Evolutionary conservation across 768 basidiomycete species (phyloP).

Genomic region (Russula earlei): DNA sequence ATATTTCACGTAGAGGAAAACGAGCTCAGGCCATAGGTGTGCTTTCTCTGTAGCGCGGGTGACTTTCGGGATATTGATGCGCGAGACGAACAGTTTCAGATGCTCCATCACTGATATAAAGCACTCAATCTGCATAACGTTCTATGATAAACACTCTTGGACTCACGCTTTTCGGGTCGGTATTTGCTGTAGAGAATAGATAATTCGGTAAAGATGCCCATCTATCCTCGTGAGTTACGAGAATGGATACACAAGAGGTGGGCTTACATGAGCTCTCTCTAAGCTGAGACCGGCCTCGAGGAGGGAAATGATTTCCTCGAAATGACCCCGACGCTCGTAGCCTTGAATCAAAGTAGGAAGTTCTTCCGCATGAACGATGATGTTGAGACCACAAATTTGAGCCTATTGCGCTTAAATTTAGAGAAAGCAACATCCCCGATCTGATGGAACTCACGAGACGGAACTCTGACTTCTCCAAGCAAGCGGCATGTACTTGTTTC

Average conservation of each 20-base stretch:
- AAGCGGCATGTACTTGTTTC: conserved; percentile 99
- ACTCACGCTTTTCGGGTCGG: conserved; percentile 80
- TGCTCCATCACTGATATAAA: conserved; percentile 84
- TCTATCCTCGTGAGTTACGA: conserved; percentile 30
- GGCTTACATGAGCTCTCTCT: conserved; percentile 81
- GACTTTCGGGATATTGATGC: conserved; percentile 99
- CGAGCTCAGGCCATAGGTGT: conserved; percentile 96
- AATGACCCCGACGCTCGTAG: conserved; percentile 88
- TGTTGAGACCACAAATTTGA: conserved; percentile 97
- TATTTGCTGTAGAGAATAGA: conserved; percentile 92
- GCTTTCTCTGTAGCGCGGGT: conserved; percentile 94
- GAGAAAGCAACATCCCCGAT: not conserved
- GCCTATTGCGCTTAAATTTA: conserved; percentile 39
- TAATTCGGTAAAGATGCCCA: conserved; percentile 98
- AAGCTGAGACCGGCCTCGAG: conserved; percentile 93
- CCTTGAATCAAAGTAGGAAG: conserved; percentile 61
- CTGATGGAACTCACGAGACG: conserved; percentile 47
- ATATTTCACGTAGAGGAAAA: conserved; percentile 98
- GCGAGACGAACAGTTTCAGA: conserved; percentile 88
- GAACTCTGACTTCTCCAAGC: conserved; percentile 96
- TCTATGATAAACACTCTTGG: not conserved
- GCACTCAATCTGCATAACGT: not conserved
- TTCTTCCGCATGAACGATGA: conserved; percentile 93
- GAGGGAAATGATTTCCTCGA: conserved; percentile 85
- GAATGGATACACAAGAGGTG: not conserved